Evolutionary conservation across 805 yeast genomes (phyloP), one percentile per base, ranked within the genome.

Genomic region (Saccharomycopsis fermentans): DNA sequence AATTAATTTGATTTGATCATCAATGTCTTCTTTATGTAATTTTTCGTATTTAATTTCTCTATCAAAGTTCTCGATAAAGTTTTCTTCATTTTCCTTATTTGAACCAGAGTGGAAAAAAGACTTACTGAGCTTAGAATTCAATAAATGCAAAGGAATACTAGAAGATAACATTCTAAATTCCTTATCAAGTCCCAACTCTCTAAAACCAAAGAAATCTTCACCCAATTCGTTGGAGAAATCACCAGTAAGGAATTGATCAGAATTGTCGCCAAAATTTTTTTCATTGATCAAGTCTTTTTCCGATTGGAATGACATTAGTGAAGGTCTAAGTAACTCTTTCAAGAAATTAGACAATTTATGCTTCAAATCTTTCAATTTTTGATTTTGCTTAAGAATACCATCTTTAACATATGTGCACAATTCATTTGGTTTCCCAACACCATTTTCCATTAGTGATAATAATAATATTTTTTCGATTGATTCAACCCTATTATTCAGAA

Each of bases 161-260:
- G 91, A 80, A 32, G 91, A 86, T 55, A 90, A 72, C 68, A 92
- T 74, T 11, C 92, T 91, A 69, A 90, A 86, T 70, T 94, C 99
- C 66, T 86, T 88, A 66, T 92, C 98, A 56, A 94, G 74, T 0
- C 99, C 99, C 54, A 94, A 75, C 64, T 92, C 98, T 68, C 81
- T 87, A 76, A 94, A 95, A 0, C 99, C 99, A 73, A 95, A 95
- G 78, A 91, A 94, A 72, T 94, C 99, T 66, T 92, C 99, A 6
- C 98, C 99, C 40, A 94, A 74, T 61, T 91, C 97, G 65, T 81
- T 86, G 1, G 97, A 86, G 69, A 94, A 94, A 66, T 91, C 97
- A 59, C 99, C 99, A 34, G 94, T 87, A 63, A 92, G 72, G 68
- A 91, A 94, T 70, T 92, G 96, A 63, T 94, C 97, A 66, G 96